Evolutionary conservation across 176 grass and related monocot species (phyloP), one percentile per base, ranked within the genome.

Genomic region (Cenchrus fungigraminus): DNA sequence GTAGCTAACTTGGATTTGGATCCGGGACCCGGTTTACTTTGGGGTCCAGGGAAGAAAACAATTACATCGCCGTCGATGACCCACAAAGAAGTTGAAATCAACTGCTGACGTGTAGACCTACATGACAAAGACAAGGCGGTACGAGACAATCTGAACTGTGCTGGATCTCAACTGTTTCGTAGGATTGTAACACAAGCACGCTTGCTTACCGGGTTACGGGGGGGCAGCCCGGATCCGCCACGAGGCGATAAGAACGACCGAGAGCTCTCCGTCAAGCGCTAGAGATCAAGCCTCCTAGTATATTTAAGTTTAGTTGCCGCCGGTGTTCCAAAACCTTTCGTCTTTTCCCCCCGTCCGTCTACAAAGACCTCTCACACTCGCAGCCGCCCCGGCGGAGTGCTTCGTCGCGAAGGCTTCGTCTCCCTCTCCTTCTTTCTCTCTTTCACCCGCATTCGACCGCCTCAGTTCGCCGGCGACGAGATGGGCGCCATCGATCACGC

Each of bases 401-500:
- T 81, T 58, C 64, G 15, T 29, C 47, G 20, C 80, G 16, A 64
- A 67, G 77, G 73, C 66, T 77, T 63, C 61, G 78, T 9, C n/a
- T 65, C 58, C 7, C 15, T 32, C 16, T 32, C 45, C 29, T 40
- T 71, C 57, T 15, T 34, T 61, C 17, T 31, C 46, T 63, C 67
- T 22, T 45, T 57, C 57, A 73, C 45, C 22, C 65, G 28, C 76
- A 57, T 83, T 82, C 57, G 57, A 22, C 5, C 81, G 44, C 20
- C 58, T 79, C 55, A 12, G 13, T 57, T 70, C 50, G 16, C 25
- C 73, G 4, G 49, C 74, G 1, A 9, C 9, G 8, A 51, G 64
- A 90, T 95, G 93, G 93, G 31, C 31, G 31, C 93, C 25, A 90
- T 95, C 74, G 93, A 95, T 49, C 85, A 90, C 42, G 90, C 78